Evolutionary conservation across 78 protist species (phyloP), one percentile per base, ranked within the genome.

Genomic region (Acrasis kona): DNA sequence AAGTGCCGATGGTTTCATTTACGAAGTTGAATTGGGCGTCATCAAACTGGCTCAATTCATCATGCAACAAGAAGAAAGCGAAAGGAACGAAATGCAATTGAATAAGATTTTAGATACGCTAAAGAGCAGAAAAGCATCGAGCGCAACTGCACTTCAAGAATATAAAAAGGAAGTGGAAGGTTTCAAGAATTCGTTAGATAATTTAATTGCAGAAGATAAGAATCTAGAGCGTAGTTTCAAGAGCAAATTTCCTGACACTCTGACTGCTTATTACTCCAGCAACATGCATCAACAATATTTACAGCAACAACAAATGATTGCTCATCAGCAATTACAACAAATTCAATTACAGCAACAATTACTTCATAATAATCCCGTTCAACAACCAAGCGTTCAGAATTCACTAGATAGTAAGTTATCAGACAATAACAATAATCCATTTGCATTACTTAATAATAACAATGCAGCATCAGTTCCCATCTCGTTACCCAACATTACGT

Each of bases 41-140:
- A 42, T 76, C 6, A 57, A 76, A 72, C 50, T 76, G 50, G 75
- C 71, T 32, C 68, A 76, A 34, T 3, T 37, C 35, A 4, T 39
- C 2, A 28, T 64, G 29, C 50, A 10, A 27, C 57, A 3, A 1
- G 71, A 76, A 12, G 80, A 65, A 10, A 3, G 7, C 30, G 69
- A 30, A 35, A 5, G 3, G 66, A 36, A 30, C 39, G 7, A 2
- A 41, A 12, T 38, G 3, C 2, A 8, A 30, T n/a, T 76, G 9
- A 66, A 6, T 5, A 41, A 6, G 72, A 9, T 41, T 37, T 65
- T 74, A 30, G 7, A 7, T 39, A 10, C 10, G 10, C 73, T 41
- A 10, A 57, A 5, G 6, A 7, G 64, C 5, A 29, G 7, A 7
- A 74, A 65, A 10, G 19, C 68, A 5, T 9, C 35, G 9, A 9